Evolutionary conservation across 2,329 filamentous ascomycete species (phyloP), one percentile per base, ranked within the genome.

Genomic region (Alternaria tenuissima): DNA sequence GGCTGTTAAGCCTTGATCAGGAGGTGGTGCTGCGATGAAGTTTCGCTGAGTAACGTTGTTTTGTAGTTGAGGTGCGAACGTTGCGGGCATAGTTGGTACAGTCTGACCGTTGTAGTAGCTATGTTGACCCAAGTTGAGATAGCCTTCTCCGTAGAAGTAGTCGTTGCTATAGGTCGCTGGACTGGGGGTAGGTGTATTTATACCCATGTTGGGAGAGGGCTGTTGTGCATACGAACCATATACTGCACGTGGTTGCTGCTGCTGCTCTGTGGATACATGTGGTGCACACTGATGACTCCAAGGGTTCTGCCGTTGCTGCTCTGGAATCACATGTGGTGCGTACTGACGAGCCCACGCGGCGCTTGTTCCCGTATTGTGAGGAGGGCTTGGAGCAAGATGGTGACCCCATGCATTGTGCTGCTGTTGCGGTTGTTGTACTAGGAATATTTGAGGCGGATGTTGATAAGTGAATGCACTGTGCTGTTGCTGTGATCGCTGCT

Each of bases 371-470:
- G 24, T 26, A 7, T 26, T 26, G 24, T 26, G 24, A 26, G 24
- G 24, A 26, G 24, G 24, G 24, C 24, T 26, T 26, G 24, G 24
- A 26, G 24, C 2, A 26, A 26, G 6, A 0, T 26, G 2, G 6
- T 26, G 0, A 26, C 24, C 24, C 24, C 24, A 26, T 26, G 24
- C 6, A 2, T 26, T 26, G 7, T 26, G 24, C 24, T 26, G 24
- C 24, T 26, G 24, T 26, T 36, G 11, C 0, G 5, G 5, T 0
- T 36, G 32, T 32, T 32, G 30, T 12, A 11, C 30, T 11, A 1
- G 3, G 9, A 32, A 32, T 32, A 32, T 4, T 2, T 28, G 5
- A 0, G 26, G 1, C 11, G 2, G 9, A 20, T 3, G 7, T 26
- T 1, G 43, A 26, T 26, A 7, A 26, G 24, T 26, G 24, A 26